Base-by-base conservation (phyloP, 192 early-diverging fungal species). In the Backusella parvicylindrica region DNA sequence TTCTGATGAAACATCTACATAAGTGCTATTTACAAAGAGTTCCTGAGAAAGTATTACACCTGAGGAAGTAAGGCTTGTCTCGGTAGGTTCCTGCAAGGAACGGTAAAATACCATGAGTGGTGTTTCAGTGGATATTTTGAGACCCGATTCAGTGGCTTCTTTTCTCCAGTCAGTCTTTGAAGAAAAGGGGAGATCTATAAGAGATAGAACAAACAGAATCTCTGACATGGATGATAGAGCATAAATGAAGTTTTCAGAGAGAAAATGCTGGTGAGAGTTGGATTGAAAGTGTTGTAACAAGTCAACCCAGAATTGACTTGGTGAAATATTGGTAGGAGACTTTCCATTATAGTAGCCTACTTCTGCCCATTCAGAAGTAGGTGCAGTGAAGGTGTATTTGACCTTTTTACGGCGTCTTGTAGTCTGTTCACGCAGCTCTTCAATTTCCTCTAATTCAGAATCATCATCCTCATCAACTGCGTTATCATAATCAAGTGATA, bases 251-350 rank as follows among this genome's bases (percentile, higher is more conserved):
- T 84, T 84, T 78, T 87, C 68, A 0, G 53, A 56, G 2, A 38
- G 15, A 9, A 73, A 71, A 37, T 69, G 12, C n/a, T 70, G 23
- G 6, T 32, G 9, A 9, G 33, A 15, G 0, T n/a, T 37, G 5
- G 38, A 26, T 7, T 41, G 40, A 70, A 47, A 41, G 26, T 70
- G 37, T 23, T 41, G 40, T 0, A 82, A 66, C 69, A 77, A 84
- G 56, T 87, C 86, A 9, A 85, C 31, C 86, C 86, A 87, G 47
- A 85, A 87, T 16, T 68, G 77, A 47, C 82, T 82, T 26, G 21
- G 56, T 37, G 16, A 68, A 50, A 28, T 8, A 11, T 50, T 64
- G 37, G 28, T 37, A 36, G 64, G 21, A 1, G 32, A 36, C 7
- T 7, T 28, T 16, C 23, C 65, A 7, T 36, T 38, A 41, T 49